Conservation (phyloP, 2,329 filamentous ascomycete species). For the Alternaria angustiovoidea region DNA sequence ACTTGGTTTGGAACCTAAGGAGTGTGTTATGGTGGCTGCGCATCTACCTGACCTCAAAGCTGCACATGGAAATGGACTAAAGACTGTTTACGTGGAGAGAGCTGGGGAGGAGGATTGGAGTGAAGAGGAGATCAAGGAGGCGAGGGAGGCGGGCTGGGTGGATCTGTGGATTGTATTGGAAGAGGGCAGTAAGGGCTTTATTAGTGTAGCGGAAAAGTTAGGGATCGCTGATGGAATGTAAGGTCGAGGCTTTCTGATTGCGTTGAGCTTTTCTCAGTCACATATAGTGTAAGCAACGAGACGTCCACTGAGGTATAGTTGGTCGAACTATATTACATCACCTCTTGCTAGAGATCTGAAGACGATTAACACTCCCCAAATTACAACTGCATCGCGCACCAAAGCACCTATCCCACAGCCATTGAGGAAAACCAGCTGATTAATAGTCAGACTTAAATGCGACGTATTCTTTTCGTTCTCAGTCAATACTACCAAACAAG, state of each 20-base stretch:
- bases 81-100: conserved; percentile 78
- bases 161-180: conserved; percentile 61
- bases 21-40: conserved; percentile 81
- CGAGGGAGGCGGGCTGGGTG: conserved; percentile 66
- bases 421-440: rapidly evolving
- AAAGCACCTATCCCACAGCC: too few species aligned
- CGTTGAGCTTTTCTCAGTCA: too few species aligned
- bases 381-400: too few species aligned
- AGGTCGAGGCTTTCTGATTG: too few species aligned
- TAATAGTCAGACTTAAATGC: too few species aligned
- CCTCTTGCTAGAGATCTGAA: too few species aligned
- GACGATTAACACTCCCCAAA: too few species aligned
- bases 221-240: conserved; percentile 17
- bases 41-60: conserved; percentile 74
- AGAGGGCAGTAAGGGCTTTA: conserved; percentile 59
- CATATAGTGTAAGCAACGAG: too few species aligned
- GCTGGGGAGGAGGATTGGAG: conserved; percentile 70
- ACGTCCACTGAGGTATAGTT: too few species aligned
- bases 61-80: conserved; percentile 70
- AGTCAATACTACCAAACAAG: too few species aligned
- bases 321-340: too few species aligned
- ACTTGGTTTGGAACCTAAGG: conserved; percentile 63
- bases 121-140: conserved; percentile 59
- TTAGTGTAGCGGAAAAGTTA: conserved; percentile 53
- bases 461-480: too few species aligned